Conservation (phyloP, 768 basidiomycete genomes). For the Leccinum subgranulosum region DNA sequence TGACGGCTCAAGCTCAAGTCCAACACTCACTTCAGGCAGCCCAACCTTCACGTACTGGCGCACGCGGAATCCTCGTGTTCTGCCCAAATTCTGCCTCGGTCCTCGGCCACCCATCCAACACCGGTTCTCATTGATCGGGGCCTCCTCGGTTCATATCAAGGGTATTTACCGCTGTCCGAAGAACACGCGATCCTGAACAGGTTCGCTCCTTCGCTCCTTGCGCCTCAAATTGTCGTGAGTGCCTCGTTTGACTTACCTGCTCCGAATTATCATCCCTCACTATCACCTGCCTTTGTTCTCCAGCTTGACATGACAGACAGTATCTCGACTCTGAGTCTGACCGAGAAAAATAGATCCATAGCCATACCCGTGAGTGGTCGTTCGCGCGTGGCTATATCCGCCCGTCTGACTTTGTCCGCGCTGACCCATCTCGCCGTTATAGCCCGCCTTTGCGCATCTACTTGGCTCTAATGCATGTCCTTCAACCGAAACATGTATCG, state of each 20-base stretch:
- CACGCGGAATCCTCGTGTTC: background rate
- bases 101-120: background rate
- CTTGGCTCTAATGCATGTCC: constrained; percentile 18
- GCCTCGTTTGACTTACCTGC: background rate
- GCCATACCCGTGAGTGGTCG: constrained; percentile 14
- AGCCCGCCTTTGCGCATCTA: constrained; percentile 9
- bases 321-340: background rate
- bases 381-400: background rate
- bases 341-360: background rate
- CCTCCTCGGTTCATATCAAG: background rate
- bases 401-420: background rate
- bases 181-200: background rate
- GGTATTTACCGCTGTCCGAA: too few species aligned
- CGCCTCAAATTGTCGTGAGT: background rate
- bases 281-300: background rate
- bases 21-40: background rate
- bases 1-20: background rate
- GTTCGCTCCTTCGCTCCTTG: background rate
- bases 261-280: background rate
- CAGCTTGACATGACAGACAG: constrained; percentile 4
- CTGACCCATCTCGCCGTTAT: background rate
- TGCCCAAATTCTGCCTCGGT: background rate
- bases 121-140: background rate
- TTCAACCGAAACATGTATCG: constrained; percentile 1
- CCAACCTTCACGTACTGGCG: background rate